Conservation (phyloP, 768 basidiomycete species). For the Hypsizygus marmoreus region DNA sequence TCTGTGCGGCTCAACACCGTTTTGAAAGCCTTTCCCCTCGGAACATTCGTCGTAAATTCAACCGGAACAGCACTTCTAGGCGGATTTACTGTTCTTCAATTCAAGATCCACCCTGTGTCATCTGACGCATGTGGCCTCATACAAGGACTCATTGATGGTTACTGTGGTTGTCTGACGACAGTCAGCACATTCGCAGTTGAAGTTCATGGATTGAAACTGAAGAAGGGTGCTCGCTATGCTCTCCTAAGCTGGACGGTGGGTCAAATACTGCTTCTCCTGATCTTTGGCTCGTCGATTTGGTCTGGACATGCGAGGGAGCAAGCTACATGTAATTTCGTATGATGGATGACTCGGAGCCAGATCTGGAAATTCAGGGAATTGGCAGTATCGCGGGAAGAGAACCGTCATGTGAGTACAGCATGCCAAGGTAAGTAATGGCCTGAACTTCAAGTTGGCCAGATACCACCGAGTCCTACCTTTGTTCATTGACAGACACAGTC, state of each 20-base stretch:
- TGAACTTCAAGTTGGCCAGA: too few species aligned
- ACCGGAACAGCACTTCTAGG: constrained; percentile 85
- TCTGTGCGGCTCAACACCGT: constrained; percentile 71
- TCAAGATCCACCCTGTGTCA: constrained; percentile 38
- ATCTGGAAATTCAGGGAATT: too few species aligned
- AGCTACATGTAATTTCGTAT: constrained; percentile 50
- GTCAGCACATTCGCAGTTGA: constrained; percentile 93
- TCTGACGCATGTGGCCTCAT: constrained; percentile 66
- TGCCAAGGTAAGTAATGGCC: too few species aligned
- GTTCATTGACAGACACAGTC: too few species aligned
- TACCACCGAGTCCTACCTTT: too few species aligned
- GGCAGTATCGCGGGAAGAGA: too few species aligned
- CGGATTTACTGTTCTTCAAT: constrained; percentile 70
- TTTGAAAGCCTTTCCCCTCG: constrained; percentile 65
- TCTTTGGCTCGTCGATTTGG: constrained; percentile 70
- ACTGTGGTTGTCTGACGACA: constrained; percentile 93
- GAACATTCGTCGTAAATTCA: constrained; percentile 77
- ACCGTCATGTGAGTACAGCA: too few species aligned
- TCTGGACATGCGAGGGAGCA: constrained; percentile 43
- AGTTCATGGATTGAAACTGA: constrained; percentile 52
- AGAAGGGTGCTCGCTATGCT: constrained; percentile 71
- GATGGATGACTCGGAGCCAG: too few species aligned
- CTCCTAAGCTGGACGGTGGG: constrained; percentile 66
- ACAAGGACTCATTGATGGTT: constrained; percentile 86
- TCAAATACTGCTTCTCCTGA: constrained; percentile 69